Percentiles rank a stretch among this genome's conserved stretches.
Conservation (phyloP, 2,329 filamentous ascomycete genomes). For the Neophaeococcomyces mojaviensis region DNA sequence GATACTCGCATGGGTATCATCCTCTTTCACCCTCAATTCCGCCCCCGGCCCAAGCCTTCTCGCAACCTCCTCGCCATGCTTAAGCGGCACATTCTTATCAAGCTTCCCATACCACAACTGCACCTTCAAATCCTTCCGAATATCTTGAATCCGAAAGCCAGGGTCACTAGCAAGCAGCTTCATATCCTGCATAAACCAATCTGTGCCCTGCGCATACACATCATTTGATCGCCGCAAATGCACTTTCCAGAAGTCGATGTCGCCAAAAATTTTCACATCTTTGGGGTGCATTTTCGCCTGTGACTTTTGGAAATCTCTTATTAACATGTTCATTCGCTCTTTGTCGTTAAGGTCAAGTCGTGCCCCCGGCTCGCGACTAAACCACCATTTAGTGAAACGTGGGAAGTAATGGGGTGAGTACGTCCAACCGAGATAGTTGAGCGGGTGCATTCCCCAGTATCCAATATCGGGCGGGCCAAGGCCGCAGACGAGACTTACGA, state of each 20-base stretch:
- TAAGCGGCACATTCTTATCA: conserved; percentile 28
- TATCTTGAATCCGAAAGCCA: conserved; percentile 31
- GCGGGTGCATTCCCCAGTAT: conserved; percentile 24
- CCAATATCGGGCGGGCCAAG: conserved; percentile 31
- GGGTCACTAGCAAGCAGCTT: conserved; percentile 23
- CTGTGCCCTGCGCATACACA: conserved; percentile 27
- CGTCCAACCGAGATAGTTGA: conserved; percentile 26
- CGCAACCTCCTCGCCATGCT: conserved; percentile 29
- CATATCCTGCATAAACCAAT: conserved; percentile 25
- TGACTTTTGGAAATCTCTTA: background rate
- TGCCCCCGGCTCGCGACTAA: conserved; percentile 20
- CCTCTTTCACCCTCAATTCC: conserved; percentile 25
- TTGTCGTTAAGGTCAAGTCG: conserved; percentile 30
- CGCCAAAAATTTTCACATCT: conserved; percentile 21
- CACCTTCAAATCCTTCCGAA: conserved; percentile 29
- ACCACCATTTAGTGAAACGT: conserved; percentile 22
- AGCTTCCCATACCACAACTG: conserved; percentile 32
- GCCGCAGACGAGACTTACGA: conserved; percentile 12
- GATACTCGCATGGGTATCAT: conserved; percentile 28
- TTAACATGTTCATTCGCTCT: conserved; percentile 15
- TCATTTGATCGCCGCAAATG: conserved; percentile 14
- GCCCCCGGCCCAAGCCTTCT: conserved; percentile 25
- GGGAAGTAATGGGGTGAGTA: conserved; percentile 25
- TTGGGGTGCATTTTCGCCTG: conserved; percentile 13
- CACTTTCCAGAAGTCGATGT: background rate